Evolutionary conservation across 2,329 filamentous ascomycete species (phyloP), one percentile per base, ranked within the genome.

Genomic region (Xylariaceae sp.): DNA sequence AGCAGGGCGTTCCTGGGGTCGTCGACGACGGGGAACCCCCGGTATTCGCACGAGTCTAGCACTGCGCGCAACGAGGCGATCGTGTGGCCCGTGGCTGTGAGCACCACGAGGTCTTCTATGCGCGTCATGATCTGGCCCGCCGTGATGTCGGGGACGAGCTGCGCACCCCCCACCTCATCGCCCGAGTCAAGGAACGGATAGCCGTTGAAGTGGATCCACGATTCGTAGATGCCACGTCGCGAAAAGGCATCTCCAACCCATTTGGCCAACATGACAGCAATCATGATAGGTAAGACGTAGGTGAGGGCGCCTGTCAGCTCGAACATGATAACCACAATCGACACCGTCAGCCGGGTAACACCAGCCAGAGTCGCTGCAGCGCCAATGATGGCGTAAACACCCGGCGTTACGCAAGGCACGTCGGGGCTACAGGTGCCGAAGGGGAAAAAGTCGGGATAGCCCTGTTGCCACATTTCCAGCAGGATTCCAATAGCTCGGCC

Each of bases 321-420:
- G 57, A 98, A 98, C 85, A 96, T 96, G 66, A 98, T 98, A 55
- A 97, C 92, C 4, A 98, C 90, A 50, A 98, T 96, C 9, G 89
- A 96, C 9, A 96, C 88, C 0, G 92, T 98, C 81, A 98, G 94
- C 51, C 90, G 80, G 13, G 90, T 97, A 24, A 94, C 88, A 33
- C 92, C 92, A 5, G 86, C 87, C 2, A 98, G 78, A n/a, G 90
- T 88, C 3, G 92, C 89, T 1, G 92, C 90, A 1, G 92, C 92
- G 23, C 92, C 92, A 46, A 98, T 85, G 54, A 98, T 94, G 47
- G 92, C 92, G 59, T 98, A 98, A 2, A 90, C 94, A 11, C 90
- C 92, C 1, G 92, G 90, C 0, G 86, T 96, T 35, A 98, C 81
- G 64, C 92, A 98, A 6, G 83, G 79, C 28, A 85, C 69, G 61